phyloP scores from a whole-genome alignment of 257 asterid species.

The Penstemon eatonii region DNA sequence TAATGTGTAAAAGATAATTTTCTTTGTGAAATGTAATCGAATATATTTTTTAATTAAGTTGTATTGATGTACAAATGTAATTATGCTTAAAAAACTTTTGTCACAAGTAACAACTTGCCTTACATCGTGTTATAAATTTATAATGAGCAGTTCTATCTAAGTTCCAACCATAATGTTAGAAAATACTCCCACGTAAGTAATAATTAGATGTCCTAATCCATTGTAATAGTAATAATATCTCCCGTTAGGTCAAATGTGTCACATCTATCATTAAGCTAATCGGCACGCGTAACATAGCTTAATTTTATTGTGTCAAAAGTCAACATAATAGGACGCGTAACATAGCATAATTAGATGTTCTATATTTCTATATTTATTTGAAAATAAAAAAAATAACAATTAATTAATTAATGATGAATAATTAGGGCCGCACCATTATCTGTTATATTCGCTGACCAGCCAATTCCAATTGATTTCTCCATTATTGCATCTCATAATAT shows the following conservation, averaged over 20 bases:
- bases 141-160: background rate
- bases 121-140: background rate
- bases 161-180: background rate
- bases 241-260: background rate
- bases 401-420: too few relatives aligned
- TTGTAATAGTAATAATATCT: too few relatives aligned
- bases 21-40: too few relatives aligned
- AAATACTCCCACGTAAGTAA: background rate
- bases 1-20: too few relatives aligned
- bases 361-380: too few relatives aligned
- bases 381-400: too few relatives aligned
- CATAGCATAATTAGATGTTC: too few relatives aligned
- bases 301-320: background rate
- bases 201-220: too few relatives aligned
- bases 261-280: background rate
- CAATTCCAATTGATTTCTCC: constrained; percentile 5
- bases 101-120: background rate
- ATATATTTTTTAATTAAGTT: too few relatives aligned
- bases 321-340: background rate
- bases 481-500: constrained; percentile 14
- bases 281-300: background rate
- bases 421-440: constrained; percentile 27
- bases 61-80: too few relatives aligned
- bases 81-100: too few relatives aligned
- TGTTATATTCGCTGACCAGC: constrained; percentile 23